Percentiles rank a stretch among this genome's conserved stretches.
Conservation (phyloP, 1,284 basidiomycete genomes). For the Sphagnurus paluster region DNA sequence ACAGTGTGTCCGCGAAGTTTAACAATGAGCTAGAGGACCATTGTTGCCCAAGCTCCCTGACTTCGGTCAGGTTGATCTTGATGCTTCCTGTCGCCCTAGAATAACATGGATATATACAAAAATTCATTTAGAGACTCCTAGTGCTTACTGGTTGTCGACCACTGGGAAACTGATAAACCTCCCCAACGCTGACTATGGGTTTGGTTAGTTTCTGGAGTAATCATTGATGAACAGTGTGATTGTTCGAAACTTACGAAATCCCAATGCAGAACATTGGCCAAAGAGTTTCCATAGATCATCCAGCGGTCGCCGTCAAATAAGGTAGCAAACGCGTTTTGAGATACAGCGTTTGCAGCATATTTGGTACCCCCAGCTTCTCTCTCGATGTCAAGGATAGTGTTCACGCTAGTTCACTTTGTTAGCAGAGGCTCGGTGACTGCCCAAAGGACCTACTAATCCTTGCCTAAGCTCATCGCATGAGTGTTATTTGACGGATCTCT, state of each 20-base stretch:
- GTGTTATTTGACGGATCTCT: neutral
- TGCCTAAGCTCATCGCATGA: slow-evolving; percentile 36
- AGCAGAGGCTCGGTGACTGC: neutral
- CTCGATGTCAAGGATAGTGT: slow-evolving; percentile 53
- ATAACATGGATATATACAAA: neutral
- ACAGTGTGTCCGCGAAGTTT: slow-evolving; percentile 41
- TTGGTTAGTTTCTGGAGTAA: neutral
- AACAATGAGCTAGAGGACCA: slow-evolving; percentile 50
- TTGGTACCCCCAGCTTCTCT: slow-evolving; percentile 53
- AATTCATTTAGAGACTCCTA: neutral
- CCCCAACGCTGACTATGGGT: slow-evolving; percentile 51
- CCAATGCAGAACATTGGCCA: slow-evolving; percentile 58
- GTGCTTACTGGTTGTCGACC: slow-evolving; percentile 50
- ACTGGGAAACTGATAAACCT: slow-evolving; percentile 62
- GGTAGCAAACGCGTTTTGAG: slow-evolving; percentile 46
- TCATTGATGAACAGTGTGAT: neutral
- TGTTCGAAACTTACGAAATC: slow-evolving; percentile 64
- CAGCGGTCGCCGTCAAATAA: slow-evolving; percentile 56
- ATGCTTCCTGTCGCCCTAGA: slow-evolving; percentile 54
- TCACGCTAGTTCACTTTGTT: slow-evolving; percentile 35
- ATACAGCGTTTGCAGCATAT: slow-evolving; percentile 42
- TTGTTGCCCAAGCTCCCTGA: slow-evolving; percentile 48
- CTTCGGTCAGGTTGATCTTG: slow-evolving; percentile 55
- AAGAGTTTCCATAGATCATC: slow-evolving; percentile 63
- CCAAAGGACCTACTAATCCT: slow-evolving; percentile 52